phyloP scores from a whole-genome alignment of 768 basidiomycete genomes.

The Hypholoma fasciculare region DNA sequence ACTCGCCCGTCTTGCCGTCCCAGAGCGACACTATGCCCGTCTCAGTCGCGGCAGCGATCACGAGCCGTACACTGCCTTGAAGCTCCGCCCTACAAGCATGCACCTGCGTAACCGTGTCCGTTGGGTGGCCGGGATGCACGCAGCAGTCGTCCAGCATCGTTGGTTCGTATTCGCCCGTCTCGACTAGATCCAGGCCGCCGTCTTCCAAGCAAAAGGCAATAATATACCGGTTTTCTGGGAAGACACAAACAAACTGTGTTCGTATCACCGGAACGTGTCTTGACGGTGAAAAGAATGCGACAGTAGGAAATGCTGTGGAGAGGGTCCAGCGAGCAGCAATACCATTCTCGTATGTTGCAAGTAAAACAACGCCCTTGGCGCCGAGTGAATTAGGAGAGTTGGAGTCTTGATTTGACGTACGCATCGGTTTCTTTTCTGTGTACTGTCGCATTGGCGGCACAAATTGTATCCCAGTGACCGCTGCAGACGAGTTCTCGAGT shows the following conservation, averaged over 20 bases:
- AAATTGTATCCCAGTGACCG: slow-evolving; percentile 58
- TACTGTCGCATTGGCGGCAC: slow-evolving; percentile 19
- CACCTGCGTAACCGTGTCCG: slow-evolving; percentile 52
- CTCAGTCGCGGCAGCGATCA: slow-evolving; percentile 64
- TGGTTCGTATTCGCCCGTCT: slow-evolving; percentile 46
- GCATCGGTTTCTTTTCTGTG: slow-evolving; percentile 5
- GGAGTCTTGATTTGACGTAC: slow-evolving; percentile 26
- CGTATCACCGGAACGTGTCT: slow-evolving; percentile 44
- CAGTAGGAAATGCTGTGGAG: slow-evolving; percentile 22
- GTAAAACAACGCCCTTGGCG: slow-evolving; percentile 27
- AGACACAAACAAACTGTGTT: slow-evolving; percentile 48
- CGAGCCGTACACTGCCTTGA: slow-evolving; percentile 46
- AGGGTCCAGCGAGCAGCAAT: slow-evolving; percentile 55
- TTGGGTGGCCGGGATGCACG: slow-evolving; percentile 58
- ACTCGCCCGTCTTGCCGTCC: slow-evolving; percentile 68
- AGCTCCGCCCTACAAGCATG: slow-evolving; percentile 55
- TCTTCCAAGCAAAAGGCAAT: slow-evolving; percentile 65
- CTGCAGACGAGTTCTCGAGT: slow-evolving; percentile 42
- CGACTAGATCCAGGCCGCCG: slow-evolving; percentile 63
- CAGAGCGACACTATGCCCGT: slow-evolving; percentile 73
- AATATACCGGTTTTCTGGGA: slow-evolving; percentile 44
- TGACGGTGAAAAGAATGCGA: slow-evolving; percentile 43
- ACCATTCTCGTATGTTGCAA: slow-evolving; percentile 63
- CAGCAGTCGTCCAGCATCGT: slow-evolving; percentile 44
- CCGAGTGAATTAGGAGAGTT: slow-evolving; percentile 26